phyloP scores from a whole-genome alignment of 208 protist species.

The Crithidia sp. region DNA sequence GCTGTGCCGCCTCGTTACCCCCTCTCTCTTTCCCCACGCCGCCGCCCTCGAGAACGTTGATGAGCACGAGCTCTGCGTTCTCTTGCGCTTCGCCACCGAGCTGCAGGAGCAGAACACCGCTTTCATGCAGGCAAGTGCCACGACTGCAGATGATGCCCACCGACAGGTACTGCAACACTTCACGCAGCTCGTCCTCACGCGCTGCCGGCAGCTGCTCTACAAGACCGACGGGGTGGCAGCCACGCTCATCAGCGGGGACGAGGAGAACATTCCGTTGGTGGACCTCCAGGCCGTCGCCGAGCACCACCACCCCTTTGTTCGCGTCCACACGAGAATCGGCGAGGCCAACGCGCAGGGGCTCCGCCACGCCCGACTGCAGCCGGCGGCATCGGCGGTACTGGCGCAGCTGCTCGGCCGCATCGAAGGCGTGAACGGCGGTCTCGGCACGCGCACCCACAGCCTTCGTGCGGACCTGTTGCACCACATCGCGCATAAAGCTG shows the following conservation, averaged over 20 bases:
- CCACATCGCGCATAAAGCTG: constrained; percentile 67
- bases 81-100: constrained; percentile 61
- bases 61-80: constrained; percentile 55
- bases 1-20: constrained; percentile 43
- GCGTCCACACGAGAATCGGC: constrained; percentile 78
- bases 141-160: not conserved
- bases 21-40: constrained; percentile 39
- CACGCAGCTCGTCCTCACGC: constrained; percentile 48
- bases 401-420: constrained; percentile 65
- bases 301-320: constrained; percentile 49
- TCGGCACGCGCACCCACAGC: constrained; percentile 16
- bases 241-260: constrained; percentile 73
- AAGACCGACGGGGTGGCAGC: constrained; percentile 45
- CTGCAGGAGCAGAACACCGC: constrained; percentile 56
- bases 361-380: constrained; percentile 53
- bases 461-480: constrained; percentile 67
- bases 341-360: constrained; percentile 74
- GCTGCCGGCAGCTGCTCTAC: constrained; percentile 72
- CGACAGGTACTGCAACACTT: constrained; percentile 37
- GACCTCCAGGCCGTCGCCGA: constrained; percentile 72
- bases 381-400: constrained; percentile 46
- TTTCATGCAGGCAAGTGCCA: constrained; percentile 37
- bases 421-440: constrained; percentile 23
- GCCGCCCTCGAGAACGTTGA: constrained; percentile 69
- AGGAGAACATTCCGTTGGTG: constrained; percentile 70